Conservation (phyloP, 768 basidiomycete genomes). For the Daedalea quercina region DNA sequence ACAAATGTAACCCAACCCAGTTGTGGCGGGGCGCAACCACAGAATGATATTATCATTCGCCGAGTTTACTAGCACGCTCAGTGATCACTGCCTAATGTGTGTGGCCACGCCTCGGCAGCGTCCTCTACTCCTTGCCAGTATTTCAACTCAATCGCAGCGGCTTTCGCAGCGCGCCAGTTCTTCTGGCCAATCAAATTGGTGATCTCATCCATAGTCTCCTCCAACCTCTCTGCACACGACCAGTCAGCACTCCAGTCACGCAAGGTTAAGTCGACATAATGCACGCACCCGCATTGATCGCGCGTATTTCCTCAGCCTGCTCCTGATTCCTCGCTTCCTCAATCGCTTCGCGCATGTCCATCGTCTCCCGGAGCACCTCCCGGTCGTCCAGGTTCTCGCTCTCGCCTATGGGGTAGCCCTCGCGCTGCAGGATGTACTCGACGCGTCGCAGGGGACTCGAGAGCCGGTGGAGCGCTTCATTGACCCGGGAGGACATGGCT, state of each 20-base stretch:
- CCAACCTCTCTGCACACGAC: slow-evolving; percentile 41
- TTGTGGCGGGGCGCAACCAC: too few relatives aligned
- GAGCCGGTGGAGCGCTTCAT: slow-evolving; percentile 77
- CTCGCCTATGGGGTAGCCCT: slow-evolving; percentile 57
- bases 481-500: slow-evolving; percentile 66
- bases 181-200: slow-evolving; percentile 40
- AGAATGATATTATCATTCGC: too few relatives aligned
- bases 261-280: background rate
- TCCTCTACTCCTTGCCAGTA: slow-evolving; percentile 64
- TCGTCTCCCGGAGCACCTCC: slow-evolving; percentile 65
- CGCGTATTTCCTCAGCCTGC: slow-evolving; percentile 44
- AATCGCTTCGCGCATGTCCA: slow-evolving; percentile 73
- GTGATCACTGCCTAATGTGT: slow-evolving; percentile 16
- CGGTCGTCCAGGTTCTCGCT: slow-evolving; percentile 67
- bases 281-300: slow-evolving; percentile 49
- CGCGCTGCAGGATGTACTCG: slow-evolving; percentile 69
- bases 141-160: slow-evolving; percentile 58
- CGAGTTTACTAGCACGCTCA: too few relatives aligned
- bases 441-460: slow-evolving; percentile 67
- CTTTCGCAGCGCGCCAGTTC: slow-evolving; percentile 54
- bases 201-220: slow-evolving; percentile 38
- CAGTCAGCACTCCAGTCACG: background rate
- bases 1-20: too few relatives aligned
- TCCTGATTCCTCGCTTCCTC: slow-evolving; percentile 50
- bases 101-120: slow-evolving; percentile 36